Evolutionary conservation across 495 filamentous ascomycete genomes (phyloP), one percentile per base, ranked within the genome.

Genomic region (Talaromyces adpressus): DNA sequence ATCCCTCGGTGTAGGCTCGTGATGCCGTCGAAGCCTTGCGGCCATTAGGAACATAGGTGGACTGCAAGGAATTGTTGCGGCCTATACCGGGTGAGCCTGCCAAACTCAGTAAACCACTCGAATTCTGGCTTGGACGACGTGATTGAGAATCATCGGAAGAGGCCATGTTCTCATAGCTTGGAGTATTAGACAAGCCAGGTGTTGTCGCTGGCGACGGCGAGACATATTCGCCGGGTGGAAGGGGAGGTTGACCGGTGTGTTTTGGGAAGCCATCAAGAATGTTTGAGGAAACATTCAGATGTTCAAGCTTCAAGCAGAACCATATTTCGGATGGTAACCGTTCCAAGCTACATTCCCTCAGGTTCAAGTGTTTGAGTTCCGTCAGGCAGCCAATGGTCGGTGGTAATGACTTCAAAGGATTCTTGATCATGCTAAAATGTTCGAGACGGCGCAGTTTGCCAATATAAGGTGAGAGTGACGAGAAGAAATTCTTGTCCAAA

Each of bases 401-500:
- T 34, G 94, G 94, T 25, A 99, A 78, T 56, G 89, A 86, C 59
- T 84, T 87, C 3, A 99, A 83, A 0, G 89, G 85, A 67, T 99
- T 99, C 69, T 91, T 89, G 36, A 91, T 91, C 64, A 97, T 91
- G 73, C 93, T 97, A 69, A 99, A 87, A 76, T 94, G 85, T 65
- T 98, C 92, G 29, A 99, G 81, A 64, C 84, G 90, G 63, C 84
- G 84, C 36, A 99, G 79, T 65, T 89, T 91, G 29, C 93, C 92
- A 64, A 98, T 89, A 57, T 93, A 87, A 57, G 81, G 79, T 0
- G 92, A 92, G 34, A 98, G 79, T 2, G 91, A 92, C 4, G 92
- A 90, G 65, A 98, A 92, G 72, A 97, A 94, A 67, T 99, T 99
- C 70, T 91, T 92, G 72, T 97, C 93, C 20, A 99, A 80, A 45